Evolutionary conservation across 2,329 filamentous ascomycete species (phyloP).

Genomic region (Aspergillus ibericus): DNA sequence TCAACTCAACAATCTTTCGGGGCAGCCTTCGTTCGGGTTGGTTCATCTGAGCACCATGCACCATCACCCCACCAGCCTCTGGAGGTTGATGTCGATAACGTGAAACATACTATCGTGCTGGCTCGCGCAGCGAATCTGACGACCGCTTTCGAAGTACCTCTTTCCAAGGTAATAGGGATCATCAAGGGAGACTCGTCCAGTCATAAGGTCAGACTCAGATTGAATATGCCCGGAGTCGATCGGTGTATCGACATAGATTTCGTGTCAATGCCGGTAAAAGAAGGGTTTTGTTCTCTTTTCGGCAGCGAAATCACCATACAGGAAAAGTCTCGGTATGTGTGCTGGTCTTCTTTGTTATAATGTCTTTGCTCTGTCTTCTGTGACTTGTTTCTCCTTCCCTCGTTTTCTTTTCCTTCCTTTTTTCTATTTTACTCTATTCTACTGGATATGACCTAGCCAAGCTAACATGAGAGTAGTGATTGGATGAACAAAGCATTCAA

Average conservation of each 20-base stretch:
- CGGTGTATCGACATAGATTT: conserved; percentile 33
- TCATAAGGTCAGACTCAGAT: conserved; percentile 31
- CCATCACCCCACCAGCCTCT: conserved; percentile 7
- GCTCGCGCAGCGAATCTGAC: background rate
- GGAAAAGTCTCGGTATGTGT: conserved; percentile 30
- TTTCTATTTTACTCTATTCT: background rate
- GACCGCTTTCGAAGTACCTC: background rate
- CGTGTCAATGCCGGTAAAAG: conserved; percentile 19
- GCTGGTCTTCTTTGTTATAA: background rate
- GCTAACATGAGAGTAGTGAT: conserved; percentile 19
- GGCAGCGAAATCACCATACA: conserved; percentile 8
- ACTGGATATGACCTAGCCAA: too few relatives aligned
- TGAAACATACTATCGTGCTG: conserved; percentile 10
- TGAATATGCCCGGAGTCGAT: conserved; percentile 19
- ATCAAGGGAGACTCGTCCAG: conserved; percentile 21
- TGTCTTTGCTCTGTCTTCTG: background rate
- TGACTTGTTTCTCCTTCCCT: too few relatives aligned
- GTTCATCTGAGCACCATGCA: conserved; percentile 11
- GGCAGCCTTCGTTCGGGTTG: conserved; percentile 25
- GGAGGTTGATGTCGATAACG: conserved; percentile 17
- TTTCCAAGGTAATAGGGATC: conserved; percentile 22
- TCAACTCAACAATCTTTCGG: conserved; percentile 15
- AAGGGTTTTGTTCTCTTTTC: conserved; percentile 21
- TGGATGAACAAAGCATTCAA: conserved; percentile 37
- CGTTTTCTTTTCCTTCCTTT: too few relatives aligned